phyloP scores from a whole-genome alignment of 768 basidiomycete species.

The Polyporus arcularius region DNA sequence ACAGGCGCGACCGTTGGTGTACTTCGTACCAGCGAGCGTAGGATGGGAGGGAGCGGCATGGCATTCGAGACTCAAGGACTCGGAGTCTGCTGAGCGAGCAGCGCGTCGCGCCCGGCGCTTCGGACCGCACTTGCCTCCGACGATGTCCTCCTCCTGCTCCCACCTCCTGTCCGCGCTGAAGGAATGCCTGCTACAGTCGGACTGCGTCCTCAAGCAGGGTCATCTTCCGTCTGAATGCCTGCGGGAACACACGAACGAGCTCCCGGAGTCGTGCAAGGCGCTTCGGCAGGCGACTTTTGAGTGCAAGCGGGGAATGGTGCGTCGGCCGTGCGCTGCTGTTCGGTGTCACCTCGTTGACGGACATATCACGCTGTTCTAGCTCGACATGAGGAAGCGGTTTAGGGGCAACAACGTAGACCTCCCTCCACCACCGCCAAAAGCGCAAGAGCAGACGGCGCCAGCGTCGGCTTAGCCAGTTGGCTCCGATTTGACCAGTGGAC shows the following conservation, averaged over 20 bases:
- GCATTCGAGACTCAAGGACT: neutral
- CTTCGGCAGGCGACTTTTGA: conserved; percentile 84
- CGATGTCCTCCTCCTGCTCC: conserved; percentile 82
- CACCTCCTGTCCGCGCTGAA: conserved; percentile 77
- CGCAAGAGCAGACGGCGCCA: conserved; percentile 1
- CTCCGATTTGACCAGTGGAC: neutral
- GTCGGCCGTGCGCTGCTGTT: conserved; percentile 24
- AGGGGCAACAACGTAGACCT: conserved; percentile 30
- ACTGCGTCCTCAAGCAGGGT: conserved; percentile 82
- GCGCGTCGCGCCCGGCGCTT: conserved; percentile 5
- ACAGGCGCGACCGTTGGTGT: conserved; percentile 56
- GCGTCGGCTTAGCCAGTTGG: neutral
- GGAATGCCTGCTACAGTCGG: conserved; percentile 80
- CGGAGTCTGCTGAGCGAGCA: neutral
- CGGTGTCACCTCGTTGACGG: neutral
- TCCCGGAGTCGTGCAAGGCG: conserved; percentile 80
- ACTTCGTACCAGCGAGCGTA: conserved; percentile 46
- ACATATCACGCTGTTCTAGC: conserved; percentile 6
- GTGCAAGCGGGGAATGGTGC: conserved; percentile 88
- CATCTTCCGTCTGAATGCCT: conserved; percentile 85
- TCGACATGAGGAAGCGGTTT: conserved; percentile 35
- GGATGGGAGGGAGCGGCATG: conserved; percentile 37
- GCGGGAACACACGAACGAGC: conserved; percentile 67
- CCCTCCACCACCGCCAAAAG: conserved; percentile 10
- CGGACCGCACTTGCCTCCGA: conserved; percentile 12